These are phyloP conservation scores for Globisporangium paddicum DNA, from an alignment of 352 stramenopile genomes.

Conservation along the genomic window DNA sequence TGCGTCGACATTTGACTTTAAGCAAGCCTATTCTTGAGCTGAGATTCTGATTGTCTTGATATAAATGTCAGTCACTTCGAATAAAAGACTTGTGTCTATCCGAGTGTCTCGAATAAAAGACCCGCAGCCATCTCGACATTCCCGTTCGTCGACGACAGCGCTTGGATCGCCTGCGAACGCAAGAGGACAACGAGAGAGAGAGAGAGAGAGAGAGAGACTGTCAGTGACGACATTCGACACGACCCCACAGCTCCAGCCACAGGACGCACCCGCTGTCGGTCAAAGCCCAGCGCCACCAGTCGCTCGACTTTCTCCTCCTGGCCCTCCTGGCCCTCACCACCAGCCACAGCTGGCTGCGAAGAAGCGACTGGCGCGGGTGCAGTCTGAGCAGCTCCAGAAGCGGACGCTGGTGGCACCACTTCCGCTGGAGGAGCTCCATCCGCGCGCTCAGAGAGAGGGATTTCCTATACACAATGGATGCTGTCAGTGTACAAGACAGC, in stretches of 20 bases:
- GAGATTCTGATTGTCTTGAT: too few species aligned
- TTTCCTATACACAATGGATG: constrained; percentile 35
- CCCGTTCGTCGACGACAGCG: constrained; percentile 63
- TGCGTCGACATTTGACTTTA: too few species aligned
- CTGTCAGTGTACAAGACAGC: background rate
- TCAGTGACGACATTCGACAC: background rate
- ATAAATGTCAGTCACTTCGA: background rate
- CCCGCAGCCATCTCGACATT: constrained; percentile 81
- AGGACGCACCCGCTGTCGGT: constrained; percentile 37
- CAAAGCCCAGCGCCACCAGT: constrained; percentile 65
- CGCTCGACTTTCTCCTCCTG: constrained; percentile 56
- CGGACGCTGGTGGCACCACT: constrained; percentile 9
- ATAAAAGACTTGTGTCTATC: constrained; percentile 23
- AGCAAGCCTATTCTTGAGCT: too few species aligned
- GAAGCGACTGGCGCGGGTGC: constrained; percentile 12
- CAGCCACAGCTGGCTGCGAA: background rate
- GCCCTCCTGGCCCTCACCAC: constrained; percentile 18
- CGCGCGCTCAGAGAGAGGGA: constrained; percentile 52
- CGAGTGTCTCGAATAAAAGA: constrained; percentile 70
- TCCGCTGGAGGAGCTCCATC: constrained; percentile 21
- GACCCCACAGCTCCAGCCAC: background rate
- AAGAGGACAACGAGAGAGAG: constrained; percentile 8
- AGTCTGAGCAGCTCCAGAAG: constrained; percentile 10
- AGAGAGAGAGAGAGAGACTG: too few species aligned
- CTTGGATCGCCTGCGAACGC: constrained; percentile 45